Base-by-base conservation (phyloP, 208 protist genomes). In the Acanthamoeba culbertsoni region DNA sequence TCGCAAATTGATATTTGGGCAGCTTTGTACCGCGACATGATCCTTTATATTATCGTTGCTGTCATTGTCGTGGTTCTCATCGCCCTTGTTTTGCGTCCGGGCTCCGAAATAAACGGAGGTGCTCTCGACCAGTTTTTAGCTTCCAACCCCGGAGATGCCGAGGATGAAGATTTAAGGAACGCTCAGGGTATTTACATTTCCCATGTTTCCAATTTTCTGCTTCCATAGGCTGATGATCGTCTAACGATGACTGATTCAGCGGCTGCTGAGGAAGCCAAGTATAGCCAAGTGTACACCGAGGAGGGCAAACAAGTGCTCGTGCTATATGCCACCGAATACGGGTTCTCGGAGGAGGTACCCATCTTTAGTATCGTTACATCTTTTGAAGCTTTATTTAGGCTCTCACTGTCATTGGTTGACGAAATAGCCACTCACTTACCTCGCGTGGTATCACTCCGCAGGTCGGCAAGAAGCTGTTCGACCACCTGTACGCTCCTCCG, bases 391-490 rank as follows among this genome's bases (percentile, higher is more conserved):
- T 42, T 75, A 75, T 75, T 75, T 37, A 4, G 4, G 55, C 55
- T 63, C 23, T 26, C 55, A 63, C 23, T 26, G 55, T 63, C 55
- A 26, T 26, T 63, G 23, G 55, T 63, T 23, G 55, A 26, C 55
- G 26, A 26, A 23, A 26, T 63, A 26, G 55, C 55, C 23, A 26
- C 55, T 63, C n/a, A 63, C 55, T 23, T 26, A 23, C 55, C 23
- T 23, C 23, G 55, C 23, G n/a, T n/a, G n/a, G n/a, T n/a, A n/a
- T n/a, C n/a, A n/a, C 55, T 53, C 6, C 1, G 10, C 51, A 71
- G 82, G 63, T 92, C 26, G 46, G n/a, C 43, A 92, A 77, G 63
- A 92, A 82, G 86, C 86, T 79, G 31, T 79, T 92, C 31, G 45
- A 77, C 26, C 45, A 62, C 43, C 28, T 79, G 0, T 73, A 92